A percentile compares a stretch with the other conserved stretches of the same genome.
These are phyloP conservation scores for Pestalotiopsis sp. DNA, from an alignment of 2,329 filamentous ascomycete genomes.

Conservation along the genomic window DNA sequence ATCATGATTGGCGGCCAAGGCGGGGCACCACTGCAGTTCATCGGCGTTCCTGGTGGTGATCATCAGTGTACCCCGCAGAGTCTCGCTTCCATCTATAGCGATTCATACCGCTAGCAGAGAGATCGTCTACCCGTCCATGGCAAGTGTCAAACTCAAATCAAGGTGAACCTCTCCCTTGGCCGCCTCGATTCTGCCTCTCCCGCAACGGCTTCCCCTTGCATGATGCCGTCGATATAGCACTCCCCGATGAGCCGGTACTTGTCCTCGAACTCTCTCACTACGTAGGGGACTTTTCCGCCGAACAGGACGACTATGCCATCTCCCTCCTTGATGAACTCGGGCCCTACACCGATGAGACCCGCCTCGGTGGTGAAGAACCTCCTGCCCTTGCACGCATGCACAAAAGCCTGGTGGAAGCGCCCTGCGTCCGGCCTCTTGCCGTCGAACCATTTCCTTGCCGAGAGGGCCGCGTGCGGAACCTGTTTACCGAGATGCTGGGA, in stretches of 20 bases:
- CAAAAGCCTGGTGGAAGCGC: slow-evolving; percentile 21
- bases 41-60: neutral
- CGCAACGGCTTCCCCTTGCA: slow-evolving; percentile 21
- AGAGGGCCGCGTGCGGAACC: neutral
- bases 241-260: slow-evolving; percentile 21
- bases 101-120: neutral
- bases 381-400: slow-evolving; percentile 18
- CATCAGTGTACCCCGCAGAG: neutral
- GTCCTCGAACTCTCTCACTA: slow-evolving; percentile 15
- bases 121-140: neutral
- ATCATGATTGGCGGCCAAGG: neutral
- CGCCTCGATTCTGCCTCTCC: slow-evolving; percentile 14
- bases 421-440: slow-evolving; percentile 7
- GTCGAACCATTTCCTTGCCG: neutral
- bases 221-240: slow-evolving; percentile 22
- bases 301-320: slow-evolving; percentile 20
- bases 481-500: slow-evolving; percentile 14
- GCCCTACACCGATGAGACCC: slow-evolving; percentile 21
- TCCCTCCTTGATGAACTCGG: slow-evolving; percentile 19
- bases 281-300: slow-evolving; percentile 21
- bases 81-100: neutral
- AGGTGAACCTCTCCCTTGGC: neutral
- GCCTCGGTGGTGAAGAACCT: slow-evolving; percentile 20
- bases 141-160: neutral
- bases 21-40: neutral